Conservation (phyloP, 345 rosid genomes). For the Eucalyptus tenuipes region DNA sequence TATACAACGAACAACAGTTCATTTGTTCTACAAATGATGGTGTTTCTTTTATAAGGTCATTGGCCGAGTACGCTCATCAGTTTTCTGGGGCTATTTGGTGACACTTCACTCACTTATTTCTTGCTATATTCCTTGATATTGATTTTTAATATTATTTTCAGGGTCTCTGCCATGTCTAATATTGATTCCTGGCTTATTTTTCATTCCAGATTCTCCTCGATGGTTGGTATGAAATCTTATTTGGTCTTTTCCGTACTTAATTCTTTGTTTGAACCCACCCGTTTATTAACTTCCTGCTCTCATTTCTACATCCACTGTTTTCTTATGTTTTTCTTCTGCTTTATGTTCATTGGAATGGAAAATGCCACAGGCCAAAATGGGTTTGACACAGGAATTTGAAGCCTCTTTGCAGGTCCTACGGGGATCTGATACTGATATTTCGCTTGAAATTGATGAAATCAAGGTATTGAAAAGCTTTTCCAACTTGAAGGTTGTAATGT, state of each 20-base stretch:
- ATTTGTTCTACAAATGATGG: not conserved
- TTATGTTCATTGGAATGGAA: not conserved
- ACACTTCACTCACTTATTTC: not conserved
- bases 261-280: not conserved
- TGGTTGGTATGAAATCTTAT: constrained; percentile 42
- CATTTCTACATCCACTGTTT: not conserved
- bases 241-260: not conserved
- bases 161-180: constrained; percentile 52
- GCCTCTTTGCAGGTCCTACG: constrained; percentile 90
- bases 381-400: constrained; percentile 82
- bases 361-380: constrained; percentile 72
- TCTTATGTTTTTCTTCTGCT: not conserved
- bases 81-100: not conserved
- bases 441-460: constrained; percentile 79
- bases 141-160: constrained; percentile 12
- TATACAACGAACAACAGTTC: not conserved
- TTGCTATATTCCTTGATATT: not conserved
- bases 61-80: not conserved
- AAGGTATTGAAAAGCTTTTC: constrained; percentile 37
- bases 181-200: constrained; percentile 67
- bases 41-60: not conserved
- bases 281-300: not conserved
- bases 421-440: constrained; percentile 87
- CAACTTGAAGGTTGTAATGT: not conserved
- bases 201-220: constrained; percentile 76